A percentile compares a stretch with the other conserved stretches of the same genome.
These are phyloP conservation scores for Trypanosoma conorhini DNA, from an alignment of 208 protist genomes.

Conservation along the genomic window DNA sequence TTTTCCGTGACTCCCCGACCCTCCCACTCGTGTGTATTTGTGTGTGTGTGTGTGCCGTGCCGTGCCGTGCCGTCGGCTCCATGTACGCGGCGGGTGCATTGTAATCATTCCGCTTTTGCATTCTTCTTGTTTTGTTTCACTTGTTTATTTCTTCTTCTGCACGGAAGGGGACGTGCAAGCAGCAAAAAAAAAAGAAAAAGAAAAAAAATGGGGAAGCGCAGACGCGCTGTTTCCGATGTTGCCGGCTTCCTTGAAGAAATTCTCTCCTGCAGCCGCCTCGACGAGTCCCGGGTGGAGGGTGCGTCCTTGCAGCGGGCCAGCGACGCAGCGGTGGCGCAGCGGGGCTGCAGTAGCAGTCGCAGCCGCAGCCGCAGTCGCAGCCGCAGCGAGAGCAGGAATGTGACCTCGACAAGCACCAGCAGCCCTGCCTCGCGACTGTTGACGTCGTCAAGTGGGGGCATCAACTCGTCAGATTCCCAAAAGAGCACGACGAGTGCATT, in stretches of 20 bases:
- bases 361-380: not conserved
- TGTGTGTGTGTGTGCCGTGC: not conserved
- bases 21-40: not conserved
- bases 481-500: constrained; percentile 25
- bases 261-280: not conserved
- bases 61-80: not conserved
- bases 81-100: not conserved
- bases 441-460: not conserved
- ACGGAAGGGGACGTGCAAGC: not conserved
- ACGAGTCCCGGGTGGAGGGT: not conserved
- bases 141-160: constrained; percentile 4
- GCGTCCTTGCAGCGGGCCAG: not conserved
- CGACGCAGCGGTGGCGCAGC: constrained; percentile 1
- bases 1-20: not conserved
- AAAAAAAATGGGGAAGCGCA: constrained; percentile 15
- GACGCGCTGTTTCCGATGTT: constrained; percentile 13
- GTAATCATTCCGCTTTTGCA: not conserved
- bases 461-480: constrained; percentile 8
- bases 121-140: not conserved
- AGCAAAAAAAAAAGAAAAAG: not conserved
- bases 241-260: constrained; percentile 4
- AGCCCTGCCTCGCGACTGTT: not conserved
- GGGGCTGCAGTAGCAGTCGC: not conserved
- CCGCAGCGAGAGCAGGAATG: not conserved
- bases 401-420: not conserved